Base-by-base conservation (phyloP, 495 filamentous ascomycete genomes). In the Xylaria bambusicola region DNA sequence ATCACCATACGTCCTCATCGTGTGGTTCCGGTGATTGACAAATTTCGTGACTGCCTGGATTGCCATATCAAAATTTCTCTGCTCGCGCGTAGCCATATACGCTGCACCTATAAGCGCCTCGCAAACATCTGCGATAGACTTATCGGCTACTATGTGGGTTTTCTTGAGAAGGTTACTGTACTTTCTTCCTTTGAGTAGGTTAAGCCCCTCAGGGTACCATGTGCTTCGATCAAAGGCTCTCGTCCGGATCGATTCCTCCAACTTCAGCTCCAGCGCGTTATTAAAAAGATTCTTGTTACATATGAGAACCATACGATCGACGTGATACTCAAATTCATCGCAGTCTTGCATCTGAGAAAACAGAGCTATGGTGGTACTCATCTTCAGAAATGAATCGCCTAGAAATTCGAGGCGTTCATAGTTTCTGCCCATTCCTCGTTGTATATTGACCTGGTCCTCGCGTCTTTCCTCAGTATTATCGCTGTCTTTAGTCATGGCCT, bases 381-480 rank as follows among this genome's bases (percentile, higher is more conserved):
- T 92, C 76, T 98, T 98, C 41, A 98, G 80, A 69, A 97, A 97
- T 49, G 87, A 88, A 71, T 98, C 94, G 0, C 94, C 94, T 13
- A 98, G 78, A 62, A 98, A 95, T 58, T 98, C 94, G 1, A 98
- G 84, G 24, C 94, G 84, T 72, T 98, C 94, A 65, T 98, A 98
- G 63, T 98, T 97, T 54, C 87, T 91, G 10, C 93, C 94, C 94
- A 97, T 98, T 26, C 94, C 94, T 58, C 83, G 75, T 63, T 91
- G 89, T 21, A 91, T 79, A 62, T 93, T 89, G 40, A 94, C 74
- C 57, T 89, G 84, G 57, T 88, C 81, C 12, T 75, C 77, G 9
- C 79, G 79, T 58, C 92, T 87, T 46, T 96, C 92, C 33, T 90
- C 90, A 2, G 86, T 88, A 63, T 96, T 96, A 64, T 96, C 91